phyloP scores from a whole-genome alignment of 2,329 filamentous ascomycete genomes.

The Trichoderma hamatum region DNA sequence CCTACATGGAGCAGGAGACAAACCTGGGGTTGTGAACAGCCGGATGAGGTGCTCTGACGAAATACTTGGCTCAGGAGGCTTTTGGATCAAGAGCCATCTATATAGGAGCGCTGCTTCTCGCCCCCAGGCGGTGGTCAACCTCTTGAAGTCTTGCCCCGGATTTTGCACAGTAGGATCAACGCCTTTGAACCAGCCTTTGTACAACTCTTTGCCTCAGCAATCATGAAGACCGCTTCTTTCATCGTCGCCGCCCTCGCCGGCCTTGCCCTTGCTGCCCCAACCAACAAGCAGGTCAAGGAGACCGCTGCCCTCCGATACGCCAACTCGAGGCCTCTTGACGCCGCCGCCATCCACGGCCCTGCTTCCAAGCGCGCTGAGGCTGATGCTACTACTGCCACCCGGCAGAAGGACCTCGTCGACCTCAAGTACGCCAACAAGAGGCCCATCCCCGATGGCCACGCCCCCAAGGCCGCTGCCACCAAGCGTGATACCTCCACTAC shows the following conservation, averaged over 20 bases:
- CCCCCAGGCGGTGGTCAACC: background rate
- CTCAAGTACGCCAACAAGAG: constrained; percentile 3
- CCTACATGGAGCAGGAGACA: constrained; percentile 25
- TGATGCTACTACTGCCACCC: background rate
- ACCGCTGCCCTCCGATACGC: constrained; percentile 16
- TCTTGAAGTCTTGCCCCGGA: constrained; percentile 11
- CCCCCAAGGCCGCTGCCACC: background rate
- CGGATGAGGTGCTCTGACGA: constrained; percentile 13
- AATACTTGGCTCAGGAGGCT: constrained; percentile 4
- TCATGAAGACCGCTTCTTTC: constrained; percentile 25
- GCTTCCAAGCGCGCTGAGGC: background rate
- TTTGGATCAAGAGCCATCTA: background rate
- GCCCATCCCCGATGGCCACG: constrained; percentile 4
- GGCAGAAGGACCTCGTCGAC: constrained; percentile 19
- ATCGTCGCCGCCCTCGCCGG: constrained; percentile 24
- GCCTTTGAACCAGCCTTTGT: background rate
- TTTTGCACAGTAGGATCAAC: background rate
- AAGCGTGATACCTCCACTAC: background rate
- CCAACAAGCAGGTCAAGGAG: background rate
- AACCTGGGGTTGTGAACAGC: constrained; percentile 22
- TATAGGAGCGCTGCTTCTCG: constrained; percentile 14
- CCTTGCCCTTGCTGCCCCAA: constrained; percentile 24
- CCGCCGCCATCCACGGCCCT: background rate
- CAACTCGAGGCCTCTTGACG: constrained; percentile 22
- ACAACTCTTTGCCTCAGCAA: background rate